These are phyloP conservation scores for Neurospora sp. DNA, from an alignment of 495 filamentous ascomycete genomes.

Conservation along the genomic window DNA sequence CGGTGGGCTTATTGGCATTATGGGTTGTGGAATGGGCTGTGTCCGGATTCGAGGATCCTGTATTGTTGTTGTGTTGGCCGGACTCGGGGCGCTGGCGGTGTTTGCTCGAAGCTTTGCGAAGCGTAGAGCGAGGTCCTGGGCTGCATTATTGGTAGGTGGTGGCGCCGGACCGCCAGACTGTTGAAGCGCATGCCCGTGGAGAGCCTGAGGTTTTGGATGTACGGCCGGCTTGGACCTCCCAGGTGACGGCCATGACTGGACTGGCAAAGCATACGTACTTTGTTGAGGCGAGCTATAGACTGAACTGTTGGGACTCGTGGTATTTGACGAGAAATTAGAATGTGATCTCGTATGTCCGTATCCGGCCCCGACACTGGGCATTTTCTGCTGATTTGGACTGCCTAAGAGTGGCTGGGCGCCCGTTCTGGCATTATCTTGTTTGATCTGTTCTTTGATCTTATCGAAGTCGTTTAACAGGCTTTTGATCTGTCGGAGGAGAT, in stretches of 20 bases:
- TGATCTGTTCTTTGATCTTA: slow-evolving; percentile 56
- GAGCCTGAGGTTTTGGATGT: slow-evolving; percentile 52
- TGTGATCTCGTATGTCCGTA: background rate
- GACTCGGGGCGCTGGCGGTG: slow-evolving; percentile 6
- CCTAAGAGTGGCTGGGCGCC: slow-evolving; percentile 32
- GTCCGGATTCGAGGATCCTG: slow-evolving; percentile 33
- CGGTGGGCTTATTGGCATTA: background rate
- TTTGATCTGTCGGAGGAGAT: slow-evolving; percentile 28
- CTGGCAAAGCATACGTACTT: slow-evolving; percentile 8
- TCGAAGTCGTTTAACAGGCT: slow-evolving; percentile 37
- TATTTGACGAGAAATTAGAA: background rate
- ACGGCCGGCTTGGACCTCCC: slow-evolving; percentile 38
- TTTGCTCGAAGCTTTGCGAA: slow-evolving; percentile 48
- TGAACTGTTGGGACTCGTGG: background rate
- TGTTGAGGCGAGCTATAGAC: background rate
- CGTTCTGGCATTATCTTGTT: slow-evolving; percentile 51
- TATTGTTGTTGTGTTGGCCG: background rate
- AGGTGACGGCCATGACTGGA: slow-evolving; percentile 3
- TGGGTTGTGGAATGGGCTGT: slow-evolving; percentile 18
- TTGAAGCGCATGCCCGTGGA: slow-evolving; percentile 47
- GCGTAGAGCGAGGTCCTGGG: slow-evolving; percentile 42
- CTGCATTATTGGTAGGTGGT: slow-evolving; percentile 3
- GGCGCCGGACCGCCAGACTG: background rate
- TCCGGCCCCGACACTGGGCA: background rate
- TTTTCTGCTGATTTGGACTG: background rate